Evolutionary conservation across 208 protist species (phyloP), one percentile per base, ranked within the genome.

Genomic region (Dictyostelium gargantuum): DNA sequence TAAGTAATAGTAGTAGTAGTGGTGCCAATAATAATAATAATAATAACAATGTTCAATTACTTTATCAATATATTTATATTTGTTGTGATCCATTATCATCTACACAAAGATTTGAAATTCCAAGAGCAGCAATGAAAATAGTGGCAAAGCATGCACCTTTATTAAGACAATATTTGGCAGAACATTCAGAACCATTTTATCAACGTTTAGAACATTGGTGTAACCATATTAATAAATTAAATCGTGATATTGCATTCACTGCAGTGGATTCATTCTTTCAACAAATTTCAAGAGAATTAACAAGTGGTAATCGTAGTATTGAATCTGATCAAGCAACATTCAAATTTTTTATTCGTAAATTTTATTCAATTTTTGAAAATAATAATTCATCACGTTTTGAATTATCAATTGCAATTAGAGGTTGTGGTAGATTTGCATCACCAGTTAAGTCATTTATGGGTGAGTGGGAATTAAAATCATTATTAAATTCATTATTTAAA

Each of bases 351-450:
- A 84, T 95, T 26, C 23, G 56, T 48, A 91, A 91, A 42, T 93
- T 95, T 19, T 93, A 85, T 26, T 68, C 40, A 1, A 70, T 91
- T 9, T 84, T 95, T 52, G 92, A 91, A 46, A 82, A 75, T 44
- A 63, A 66, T 1, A 21, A 52, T 17, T 66, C 48, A 3, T 86
- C 85, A 35, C 63, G 66, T 11, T 77, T 76, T 46, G 73, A 85
- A 17, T 32, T 95, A 13, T 91, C 80, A 17, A 91, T 93, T 50
- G 86, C 66, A 15, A 93, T 95, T 46, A 35, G 93, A 63, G 79
- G 84, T n/a, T 93, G 92, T 80, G 91, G 93, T 72, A 72, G 91
- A 58, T 93, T 95, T 46, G 93, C 93, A 21, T 35, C 44, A 23
- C 89, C 93, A 5, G 84, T 93, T 38, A 91, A 72, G 46, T 29